Evolutionary conservation across 202 grass and related monocot species (phyloP).

Genomic region (Setaria italica): DNA sequence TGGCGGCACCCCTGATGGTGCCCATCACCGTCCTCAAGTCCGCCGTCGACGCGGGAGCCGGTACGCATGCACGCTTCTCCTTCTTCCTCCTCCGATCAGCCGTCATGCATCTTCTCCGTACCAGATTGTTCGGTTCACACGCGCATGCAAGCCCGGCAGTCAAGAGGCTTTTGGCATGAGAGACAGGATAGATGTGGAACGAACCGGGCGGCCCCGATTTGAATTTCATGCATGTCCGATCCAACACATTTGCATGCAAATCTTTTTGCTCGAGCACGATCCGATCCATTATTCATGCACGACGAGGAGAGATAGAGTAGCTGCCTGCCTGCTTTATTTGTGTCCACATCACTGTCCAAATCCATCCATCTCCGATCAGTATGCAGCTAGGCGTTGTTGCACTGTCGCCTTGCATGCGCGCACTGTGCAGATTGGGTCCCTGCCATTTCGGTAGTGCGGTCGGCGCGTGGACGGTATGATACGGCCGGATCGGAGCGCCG

Average conservation of each 20-base stretch:
- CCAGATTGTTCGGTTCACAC: too few species aligned
- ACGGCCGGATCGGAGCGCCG: too few species aligned
- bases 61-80: slow-evolving; percentile 40
- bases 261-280: background rate
- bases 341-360: background rate
- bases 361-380: background rate
- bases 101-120: too few species aligned
- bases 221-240: background rate
- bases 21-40: slow-evolving; percentile 71
- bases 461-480: background rate
- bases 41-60: slow-evolving; percentile 64
- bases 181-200: too few species aligned
- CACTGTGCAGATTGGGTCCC: background rate
- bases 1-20: slow-evolving; percentile 50
- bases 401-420: background rate
- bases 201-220: background rate
- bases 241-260: background rate
- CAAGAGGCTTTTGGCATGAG: too few species aligned
- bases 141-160: too few species aligned
- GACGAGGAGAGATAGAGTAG: background rate
- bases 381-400: too few species aligned
- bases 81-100: too few species aligned
- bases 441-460: background rate
- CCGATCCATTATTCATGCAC: background rate
- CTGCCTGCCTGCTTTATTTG: background rate